These are phyloP conservation scores for Phytophthora megakarya DNA, from an alignment of 352 stramenopile species.

Conservation along the genomic window DNA sequence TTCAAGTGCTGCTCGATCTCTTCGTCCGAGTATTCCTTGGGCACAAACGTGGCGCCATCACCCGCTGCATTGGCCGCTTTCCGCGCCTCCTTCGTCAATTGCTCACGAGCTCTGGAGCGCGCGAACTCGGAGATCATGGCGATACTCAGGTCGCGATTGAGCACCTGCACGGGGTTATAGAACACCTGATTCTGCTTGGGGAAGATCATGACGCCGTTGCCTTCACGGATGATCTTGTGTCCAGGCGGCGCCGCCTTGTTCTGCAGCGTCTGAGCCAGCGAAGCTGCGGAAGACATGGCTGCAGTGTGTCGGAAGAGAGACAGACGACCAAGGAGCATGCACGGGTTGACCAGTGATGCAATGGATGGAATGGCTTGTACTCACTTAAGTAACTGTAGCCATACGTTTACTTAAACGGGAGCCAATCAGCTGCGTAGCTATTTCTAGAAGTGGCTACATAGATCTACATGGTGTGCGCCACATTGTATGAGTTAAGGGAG, in stretches of 20 bases:
- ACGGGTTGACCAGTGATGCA: conserved; percentile 19
- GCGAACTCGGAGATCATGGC: conserved; percentile 98
- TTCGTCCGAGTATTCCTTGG: conserved; percentile 62
- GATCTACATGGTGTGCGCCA: not conserved
- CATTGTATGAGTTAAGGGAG: conserved; percentile 28
- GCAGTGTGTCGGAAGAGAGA: conserved; percentile 5
- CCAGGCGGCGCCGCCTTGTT: conserved; percentile 58
- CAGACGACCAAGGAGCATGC: conserved; percentile 26
- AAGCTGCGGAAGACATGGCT: conserved; percentile 51
- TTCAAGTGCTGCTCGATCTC: conserved; percentile 75
- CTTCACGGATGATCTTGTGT: conserved; percentile 91
- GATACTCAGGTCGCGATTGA: conserved; percentile 99
- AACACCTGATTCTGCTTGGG: conserved; percentile 91
- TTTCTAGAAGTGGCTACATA: too few species aligned
- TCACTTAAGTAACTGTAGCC: not conserved
- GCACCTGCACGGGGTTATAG: conserved; percentile 95
- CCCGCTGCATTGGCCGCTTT: conserved; percentile 50
- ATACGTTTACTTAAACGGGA: not conserved
- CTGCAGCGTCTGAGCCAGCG: conserved; percentile 67
- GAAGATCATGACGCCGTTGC: conserved; percentile 92
- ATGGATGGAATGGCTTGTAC: conserved; percentile 12
- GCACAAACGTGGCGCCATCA: conserved; percentile 40
- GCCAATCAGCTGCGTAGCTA: not conserved
- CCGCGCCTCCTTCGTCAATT: conserved; percentile 76
- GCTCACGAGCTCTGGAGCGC: conserved; percentile 82